Evolutionary conservation across 2,329 filamentous ascomycete genomes (phyloP), one percentile per base, ranked within the genome.

Genomic region (Ophiostoma himal-ulmi): DNA sequence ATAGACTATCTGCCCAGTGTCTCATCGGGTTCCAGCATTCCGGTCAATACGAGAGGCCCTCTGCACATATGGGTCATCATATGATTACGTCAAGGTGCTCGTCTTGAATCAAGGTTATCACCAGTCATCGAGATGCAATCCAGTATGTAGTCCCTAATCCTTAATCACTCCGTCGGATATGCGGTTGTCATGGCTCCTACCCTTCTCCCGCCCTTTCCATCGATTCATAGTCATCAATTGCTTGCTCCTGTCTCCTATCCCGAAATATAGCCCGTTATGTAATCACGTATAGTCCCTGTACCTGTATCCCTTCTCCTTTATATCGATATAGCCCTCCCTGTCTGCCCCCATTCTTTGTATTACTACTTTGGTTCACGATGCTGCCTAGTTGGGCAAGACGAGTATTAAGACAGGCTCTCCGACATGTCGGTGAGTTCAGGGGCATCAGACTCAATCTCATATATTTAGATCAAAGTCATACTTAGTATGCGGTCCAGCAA

Each of bases 361-460:
- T 62, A 57, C 52, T 8, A 17, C 52, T 57, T 57, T 57, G 52
- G 22, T 26, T 57, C 26, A 34, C 57, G 57, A 62, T 62, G 57
- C 26, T 62, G 57, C 57, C 52, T 57, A 57, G 44, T 48, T 48
- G 17, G 44, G 52, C 57, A 34, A 34, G 26, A 34, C 26, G 4
- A 30, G 30, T 30, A 30, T 30, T 30, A 30, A 62, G 57, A 57
- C 22, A 26, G 52, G 52, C 26, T 13, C 52, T 20, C 22, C 22
- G 57, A 62, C 57, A 62, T 34, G 22, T 62, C 54, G 57, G 57
- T 62, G 57, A 62, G 57, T 26, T 62, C 57, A 62, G 57, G 57
- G 57, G 57, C 54, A 26, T 20, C 48, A 54, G 48, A n/a, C 48
- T 54, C 30, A 30, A 30, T 4, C 30, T 30, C 30, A 30, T 30